A percentile compares a stretch with the other conserved stretches of the same genome.
Evolutionary conservation across 257 asterid species (phyloP).

Genomic region (Fraxinus quadrangulata): DNA sequence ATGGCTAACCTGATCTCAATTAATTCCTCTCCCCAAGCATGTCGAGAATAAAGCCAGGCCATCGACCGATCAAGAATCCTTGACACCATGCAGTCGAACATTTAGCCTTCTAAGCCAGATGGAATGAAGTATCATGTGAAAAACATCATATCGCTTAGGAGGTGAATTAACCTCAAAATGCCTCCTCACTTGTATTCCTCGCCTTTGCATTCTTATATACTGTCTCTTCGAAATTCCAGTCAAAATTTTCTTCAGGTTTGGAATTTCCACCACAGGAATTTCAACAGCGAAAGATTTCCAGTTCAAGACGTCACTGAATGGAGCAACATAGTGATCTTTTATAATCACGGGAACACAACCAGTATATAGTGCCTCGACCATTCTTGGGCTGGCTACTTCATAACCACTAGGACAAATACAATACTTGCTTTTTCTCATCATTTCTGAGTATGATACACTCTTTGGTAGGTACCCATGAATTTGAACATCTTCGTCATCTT

Average conservation of each 20-base stretch:
- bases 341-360: slow-evolving; percentile 86
- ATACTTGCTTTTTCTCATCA: slow-evolving; percentile 68
- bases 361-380: slow-evolving; percentile 76
- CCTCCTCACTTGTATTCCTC: slow-evolving; percentile 41
- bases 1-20: neutral
- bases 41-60: neutral
- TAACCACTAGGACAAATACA: slow-evolving; percentile 91
- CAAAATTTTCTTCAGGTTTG: slow-evolving; percentile 58
- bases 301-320: slow-evolving; percentile 74
- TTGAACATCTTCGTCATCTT: slow-evolving; percentile 58
- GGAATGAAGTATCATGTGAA: slow-evolving; percentile 59
- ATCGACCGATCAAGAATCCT: neutral
- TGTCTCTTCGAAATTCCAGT: slow-evolving; percentile 41
- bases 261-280: slow-evolving; percentile 61
- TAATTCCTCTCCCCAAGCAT: neutral
- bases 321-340: slow-evolving; percentile 65
- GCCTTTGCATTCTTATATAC: slow-evolving; percentile 51
- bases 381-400: slow-evolving; percentile 89
- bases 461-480: slow-evolving; percentile 58
- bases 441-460: slow-evolving; percentile 59
- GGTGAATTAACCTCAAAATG: slow-evolving; percentile 52
- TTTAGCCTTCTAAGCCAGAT: slow-evolving; percentile 54
- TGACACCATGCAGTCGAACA: slow-evolving; percentile 15
- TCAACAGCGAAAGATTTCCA: slow-evolving; percentile 69
- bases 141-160: slow-evolving; percentile 46